These are phyloP conservation scores for Ilex aquifolium DNA, from an alignment of 257 asterid genomes.

Conservation along the genomic window DNA sequence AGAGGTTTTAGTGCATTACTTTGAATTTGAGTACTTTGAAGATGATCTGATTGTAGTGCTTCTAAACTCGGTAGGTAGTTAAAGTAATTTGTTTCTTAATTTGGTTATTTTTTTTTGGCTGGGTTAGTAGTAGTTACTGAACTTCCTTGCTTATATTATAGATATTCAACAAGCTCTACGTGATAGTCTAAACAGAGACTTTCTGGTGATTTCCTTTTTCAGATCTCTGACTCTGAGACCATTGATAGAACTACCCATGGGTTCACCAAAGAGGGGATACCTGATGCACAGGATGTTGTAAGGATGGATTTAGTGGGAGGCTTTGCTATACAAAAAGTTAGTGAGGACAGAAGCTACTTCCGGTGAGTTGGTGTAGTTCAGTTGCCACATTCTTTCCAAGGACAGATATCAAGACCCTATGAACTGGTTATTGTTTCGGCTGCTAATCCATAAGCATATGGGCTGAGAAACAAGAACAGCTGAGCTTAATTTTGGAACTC, in stretches of 20 bases:
- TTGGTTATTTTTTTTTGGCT: too few relatives aligned
- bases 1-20: conserved; percentile 65
- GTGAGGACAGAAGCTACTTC: conserved; percentile 62
- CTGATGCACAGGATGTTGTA: conserved; percentile 58
- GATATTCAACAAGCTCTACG: too few relatives aligned
- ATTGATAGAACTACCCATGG: conserved; percentile 57
- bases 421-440: too few relatives aligned
- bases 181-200: neutral
- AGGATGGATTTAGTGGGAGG: conserved; percentile 87
- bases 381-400: too few relatives aligned
- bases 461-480: too few relatives aligned
- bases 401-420: too few relatives aligned
- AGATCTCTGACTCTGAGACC: conserved; percentile 67
- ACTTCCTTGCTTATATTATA: too few relatives aligned
- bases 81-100: too few relatives aligned
- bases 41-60: conserved; percentile 73
- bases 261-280: conserved; percentile 56
- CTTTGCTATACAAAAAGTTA: conserved; percentile 68
- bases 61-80: conserved; percentile 53
- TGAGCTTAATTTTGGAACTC: too few relatives aligned
- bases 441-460: too few relatives aligned
- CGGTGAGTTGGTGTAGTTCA: conserved; percentile 34
- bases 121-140: too few relatives aligned
- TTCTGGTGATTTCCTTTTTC: conserved; percentile 13
- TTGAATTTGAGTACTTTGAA: conserved; percentile 64